Base-by-base conservation (phyloP, 2,329 filamentous ascomycete genomes). In the Trichoderma sp. region DNA sequence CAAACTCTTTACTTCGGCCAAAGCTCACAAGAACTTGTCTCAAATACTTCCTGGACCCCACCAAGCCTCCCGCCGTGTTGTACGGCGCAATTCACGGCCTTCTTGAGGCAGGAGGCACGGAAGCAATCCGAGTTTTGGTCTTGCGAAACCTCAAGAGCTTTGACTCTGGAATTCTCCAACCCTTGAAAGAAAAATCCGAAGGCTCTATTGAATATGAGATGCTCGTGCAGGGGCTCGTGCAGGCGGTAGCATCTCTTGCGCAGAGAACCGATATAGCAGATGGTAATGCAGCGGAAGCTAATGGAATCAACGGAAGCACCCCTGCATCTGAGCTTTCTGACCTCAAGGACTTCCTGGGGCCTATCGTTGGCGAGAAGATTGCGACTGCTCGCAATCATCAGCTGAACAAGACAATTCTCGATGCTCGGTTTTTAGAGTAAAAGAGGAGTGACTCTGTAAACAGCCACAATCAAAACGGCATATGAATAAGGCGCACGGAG, bases 21-120 rank as follows among this genome's bases (percentile, higher is more conserved):
- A 92, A 96, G 72, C 90, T 99, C 35, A 94, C 94, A 4, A 88
- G 96, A n/a, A 96, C 94, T 0, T 97, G 94, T 76, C 87, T 98
- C 40, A 97, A 97, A 81, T 90, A 92, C 75, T 95, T 97, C 79
- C 87, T 99, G 35, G 94, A 97, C 75, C 92, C 93, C 0, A 89
- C 90, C 55, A 93, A 94, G 76, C 90, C 94, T 0, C 87, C 94
- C 0, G 89, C 92, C 1, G 91, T 95, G 1, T 92, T 97, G 75
- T 99, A 96, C 77, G 96, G 96, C 56, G 93, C 95, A 7, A 86
- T 99, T 27, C 87, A 90, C 35, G 95, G 94, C 1, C 83, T 99
- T 3, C 86, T 91, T 2, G 89, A 91, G 1, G 90, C 96, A 29
- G 93, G 94, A 31, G 94, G 87, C 0, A 81, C 85, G 27, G 87